Evolutionary conservation across 257 asterid genomes (phyloP).

Genomic region (Solanum rostratum): DNA sequence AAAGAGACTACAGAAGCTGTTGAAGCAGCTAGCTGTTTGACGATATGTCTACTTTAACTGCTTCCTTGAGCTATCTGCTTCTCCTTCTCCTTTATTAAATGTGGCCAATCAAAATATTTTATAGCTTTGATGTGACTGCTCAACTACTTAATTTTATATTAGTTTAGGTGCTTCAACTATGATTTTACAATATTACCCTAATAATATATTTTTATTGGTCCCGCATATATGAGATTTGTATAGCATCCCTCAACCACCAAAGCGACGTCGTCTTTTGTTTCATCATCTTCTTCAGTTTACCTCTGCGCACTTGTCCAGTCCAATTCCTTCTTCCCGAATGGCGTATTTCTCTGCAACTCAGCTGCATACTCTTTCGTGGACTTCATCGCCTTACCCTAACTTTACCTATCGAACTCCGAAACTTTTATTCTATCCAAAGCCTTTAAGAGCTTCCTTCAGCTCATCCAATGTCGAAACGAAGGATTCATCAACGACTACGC

Average conservation of each 20-base stretch:
- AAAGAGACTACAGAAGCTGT: too few species aligned
- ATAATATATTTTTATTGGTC: too few species aligned
- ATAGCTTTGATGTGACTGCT: too few species aligned
- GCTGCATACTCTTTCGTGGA: conserved; percentile 21
- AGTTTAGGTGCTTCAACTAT: too few species aligned
- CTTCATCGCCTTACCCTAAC: not conserved
- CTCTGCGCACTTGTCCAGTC: not conserved
- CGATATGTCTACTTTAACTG: too few species aligned
- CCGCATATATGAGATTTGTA: too few species aligned
- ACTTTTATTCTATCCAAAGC: not conserved
- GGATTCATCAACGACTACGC: conserved; percentile 7
- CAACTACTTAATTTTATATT: too few species aligned
- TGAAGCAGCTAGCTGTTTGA: too few species aligned
- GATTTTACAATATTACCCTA: too few species aligned
- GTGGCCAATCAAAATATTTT: too few species aligned
- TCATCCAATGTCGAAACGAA: conserved; percentile 19
- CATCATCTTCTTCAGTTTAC: not conserved
- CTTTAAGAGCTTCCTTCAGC: conserved; percentile 20
- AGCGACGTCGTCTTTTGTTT: not conserved
- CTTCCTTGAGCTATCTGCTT: too few species aligned
- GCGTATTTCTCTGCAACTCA: conserved; percentile 37
- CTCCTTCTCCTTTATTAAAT: too few species aligned
- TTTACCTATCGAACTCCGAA: not conserved
- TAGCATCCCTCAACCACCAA: not conserved
- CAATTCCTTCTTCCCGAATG: conserved; percentile 14